A percentile compares a stretch with the other conserved stretches of the same genome.
Conservation (phyloP, 148 eudicot species). For the Silene latifolia region DNA sequence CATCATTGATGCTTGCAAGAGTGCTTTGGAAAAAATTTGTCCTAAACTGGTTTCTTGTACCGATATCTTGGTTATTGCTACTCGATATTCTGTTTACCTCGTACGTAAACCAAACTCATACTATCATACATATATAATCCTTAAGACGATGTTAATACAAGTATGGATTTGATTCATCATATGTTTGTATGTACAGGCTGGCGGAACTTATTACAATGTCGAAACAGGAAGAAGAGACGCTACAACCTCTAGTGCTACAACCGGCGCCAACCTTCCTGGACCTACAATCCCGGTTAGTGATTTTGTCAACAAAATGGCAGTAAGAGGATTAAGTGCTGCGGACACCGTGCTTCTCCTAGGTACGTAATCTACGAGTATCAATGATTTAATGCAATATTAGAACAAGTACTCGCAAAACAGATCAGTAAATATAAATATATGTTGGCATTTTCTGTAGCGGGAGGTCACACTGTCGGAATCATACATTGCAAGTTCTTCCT, state of each 20-base stretch:
- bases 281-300: conserved; percentile 4
- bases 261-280: conserved; percentile 10
- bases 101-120: conserved; percentile 6
- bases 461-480: conserved; percentile 20
- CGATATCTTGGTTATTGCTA: conserved; percentile 42
- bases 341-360: conserved; percentile 24
- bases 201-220: conserved; percentile 13
- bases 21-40: conserved; percentile 32
- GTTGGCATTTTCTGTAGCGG: not conserved
- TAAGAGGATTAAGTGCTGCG: not conserved
- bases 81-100: conserved; percentile 34
- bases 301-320: not conserved
- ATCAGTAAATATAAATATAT: not conserved
- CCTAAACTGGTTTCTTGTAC: conserved; percentile 55
- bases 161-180: not conserved
- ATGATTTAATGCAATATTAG: too few relatives aligned
- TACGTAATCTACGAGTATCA: not conserved
- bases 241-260: not conserved
- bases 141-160: not conserved
- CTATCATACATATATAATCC: not conserved
- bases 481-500: conserved; percentile 14
- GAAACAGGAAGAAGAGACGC: conserved; percentile 24
- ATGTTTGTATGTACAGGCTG: conserved; percentile 4
- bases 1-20: conserved; percentile 31
- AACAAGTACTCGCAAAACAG: too few relatives aligned